These are phyloP conservation scores for Inonotus hispidus DNA, from an alignment of 1,284 basidiomycete species.

Conservation along the genomic window DNA sequence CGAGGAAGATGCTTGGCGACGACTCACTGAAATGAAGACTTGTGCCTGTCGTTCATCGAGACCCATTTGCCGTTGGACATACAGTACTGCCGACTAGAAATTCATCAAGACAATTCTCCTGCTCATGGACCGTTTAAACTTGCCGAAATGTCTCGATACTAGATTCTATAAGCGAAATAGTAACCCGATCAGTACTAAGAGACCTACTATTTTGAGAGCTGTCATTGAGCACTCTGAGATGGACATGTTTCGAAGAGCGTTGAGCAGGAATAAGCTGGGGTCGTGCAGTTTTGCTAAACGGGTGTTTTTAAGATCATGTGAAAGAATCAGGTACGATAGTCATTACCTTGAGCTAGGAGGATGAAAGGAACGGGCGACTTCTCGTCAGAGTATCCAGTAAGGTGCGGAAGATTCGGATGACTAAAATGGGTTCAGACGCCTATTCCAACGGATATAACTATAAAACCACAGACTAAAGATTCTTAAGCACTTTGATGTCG, in stretches of 20 bases:
- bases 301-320: background rate
- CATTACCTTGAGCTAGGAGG: conserved; percentile 41
- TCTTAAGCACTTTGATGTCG: conserved; percentile 47
- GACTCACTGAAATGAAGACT: conserved; percentile 44
- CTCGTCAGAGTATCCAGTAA: conserved; percentile 47
- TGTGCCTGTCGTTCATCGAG: conserved; percentile 40
- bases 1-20: background rate
- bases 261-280: background rate
- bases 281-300: conserved; percentile 11
- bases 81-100: conserved; percentile 31
- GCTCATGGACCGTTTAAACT: conserved; percentile 5
- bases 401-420: conserved; percentile 49
- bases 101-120: background rate
- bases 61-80: conserved; percentile 41
- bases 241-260: background rate
- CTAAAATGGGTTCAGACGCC: conserved; percentile 25
- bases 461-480: conserved; percentile 36
- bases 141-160: conserved; percentile 44
- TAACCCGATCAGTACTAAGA: background rate
- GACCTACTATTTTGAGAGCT: conserved; percentile 5
- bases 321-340: background rate
- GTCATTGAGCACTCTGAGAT: conserved; percentile 6
- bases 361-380: conserved; percentile 45
- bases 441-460: background rate
- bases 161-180: background rate